These are phyloP conservation scores for Fusarium cyanostomum DNA, from an alignment of 2,329 filamentous ascomycete species.

Conservation along the genomic window DNA sequence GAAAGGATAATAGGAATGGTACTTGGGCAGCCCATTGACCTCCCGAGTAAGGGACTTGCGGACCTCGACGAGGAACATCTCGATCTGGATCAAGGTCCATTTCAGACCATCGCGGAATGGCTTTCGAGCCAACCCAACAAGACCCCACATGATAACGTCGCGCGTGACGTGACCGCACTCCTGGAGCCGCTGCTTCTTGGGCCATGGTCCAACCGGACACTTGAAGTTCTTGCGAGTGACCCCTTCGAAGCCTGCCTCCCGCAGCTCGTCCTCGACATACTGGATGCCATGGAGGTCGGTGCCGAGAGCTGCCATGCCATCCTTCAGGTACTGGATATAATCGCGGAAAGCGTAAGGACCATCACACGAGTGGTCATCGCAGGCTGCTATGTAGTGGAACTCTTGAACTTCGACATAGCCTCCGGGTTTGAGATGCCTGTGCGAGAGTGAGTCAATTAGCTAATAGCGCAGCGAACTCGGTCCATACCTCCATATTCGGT, in stretches of 20 bases:
- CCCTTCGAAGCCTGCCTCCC: conserved; percentile 53
- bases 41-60: conserved; percentile 51
- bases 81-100: conserved; percentile 54
- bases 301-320: conserved; percentile 54
- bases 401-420: conserved; percentile 63
- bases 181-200: conserved; percentile 52
- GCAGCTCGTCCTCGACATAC: conserved; percentile 49
- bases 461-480: background rate
- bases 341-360: conserved; percentile 59
- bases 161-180: conserved; percentile 58
- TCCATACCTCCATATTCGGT: conserved; percentile 54
- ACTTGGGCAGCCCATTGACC: conserved; percentile 46
- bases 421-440: conserved; percentile 61
- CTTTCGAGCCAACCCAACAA: conserved; percentile 51
- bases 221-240: conserved; percentile 55
- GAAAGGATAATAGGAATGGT: conserved; percentile 54
- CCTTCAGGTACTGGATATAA: conserved; percentile 53
- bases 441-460: background rate
- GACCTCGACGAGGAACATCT: conserved; percentile 56
- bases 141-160: conserved; percentile 53
- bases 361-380: conserved; percentile 57
- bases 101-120: conserved; percentile 52
- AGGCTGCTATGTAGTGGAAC: conserved; percentile 52
- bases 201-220: conserved; percentile 60
- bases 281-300: conserved; percentile 54